Percentiles rank a stretch among this genome's conserved stretches.
These are phyloP conservation scores for Lodderomyces pseudojiufengensis DNA, from an alignment of 1,139 yeast genomes.

Conservation along the genomic window DNA sequence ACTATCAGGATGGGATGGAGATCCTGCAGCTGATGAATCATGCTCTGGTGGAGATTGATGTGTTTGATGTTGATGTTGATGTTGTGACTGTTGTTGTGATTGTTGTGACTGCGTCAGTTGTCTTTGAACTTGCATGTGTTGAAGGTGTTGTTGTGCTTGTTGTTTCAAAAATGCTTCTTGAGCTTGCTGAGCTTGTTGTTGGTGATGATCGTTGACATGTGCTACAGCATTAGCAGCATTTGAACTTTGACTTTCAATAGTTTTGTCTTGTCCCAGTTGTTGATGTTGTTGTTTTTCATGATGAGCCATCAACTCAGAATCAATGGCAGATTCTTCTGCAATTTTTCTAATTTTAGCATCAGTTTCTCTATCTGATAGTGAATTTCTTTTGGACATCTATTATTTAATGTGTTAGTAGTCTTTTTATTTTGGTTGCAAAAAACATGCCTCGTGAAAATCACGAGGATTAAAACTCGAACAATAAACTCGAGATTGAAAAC, in stretches of 20 bases:
- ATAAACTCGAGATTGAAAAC: too few species aligned
- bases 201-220: slow-evolving; percentile 9
- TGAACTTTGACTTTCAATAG: not conserved
- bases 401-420: slow-evolving; percentile 5
- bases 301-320: slow-evolving; percentile 47
- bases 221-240: slow-evolving; percentile 2
- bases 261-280: slow-evolving; percentile 7
- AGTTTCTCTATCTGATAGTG: slow-evolving; percentile 20
- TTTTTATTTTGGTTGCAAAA: slow-evolving; percentile 1
- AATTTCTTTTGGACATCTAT: slow-evolving; percentile 30
- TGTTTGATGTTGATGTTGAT: slow-evolving; percentile 14
- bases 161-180: slow-evolving; percentile 30
- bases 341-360: slow-evolving; percentile 23
- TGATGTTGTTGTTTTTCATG: slow-evolving; percentile 26
- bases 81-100: slow-evolving; percentile 39
- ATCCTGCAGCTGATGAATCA: not conserved
- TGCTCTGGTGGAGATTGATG: slow-evolving; percentile 30
- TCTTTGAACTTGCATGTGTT: slow-evolving; percentile 16
- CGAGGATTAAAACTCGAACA: not conserved
- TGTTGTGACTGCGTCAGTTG: slow-evolving; percentile 40
- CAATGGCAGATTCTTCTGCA: slow-evolving; percentile 41
- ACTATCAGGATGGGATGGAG: slow-evolving; percentile 2
- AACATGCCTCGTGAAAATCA: not conserved
- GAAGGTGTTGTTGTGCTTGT: slow-evolving; percentile 29
- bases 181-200: slow-evolving; percentile 16